Evolutionary conservation across 805 yeast genomes (phyloP), one percentile per base, ranked within the genome.

Genomic region (Helenozyma baotianmanensis): DNA sequence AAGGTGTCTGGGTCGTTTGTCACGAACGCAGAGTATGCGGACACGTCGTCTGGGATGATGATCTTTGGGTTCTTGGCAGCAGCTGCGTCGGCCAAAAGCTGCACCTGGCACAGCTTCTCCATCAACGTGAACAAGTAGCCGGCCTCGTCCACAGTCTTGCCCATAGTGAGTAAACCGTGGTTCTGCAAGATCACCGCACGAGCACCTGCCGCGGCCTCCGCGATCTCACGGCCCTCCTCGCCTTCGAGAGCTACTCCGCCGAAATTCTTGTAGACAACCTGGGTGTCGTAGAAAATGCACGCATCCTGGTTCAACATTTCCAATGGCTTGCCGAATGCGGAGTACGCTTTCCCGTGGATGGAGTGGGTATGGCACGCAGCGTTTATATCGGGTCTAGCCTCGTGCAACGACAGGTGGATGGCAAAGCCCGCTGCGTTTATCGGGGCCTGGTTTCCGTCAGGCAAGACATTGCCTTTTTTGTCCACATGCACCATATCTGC

Each of bases 291-390:
- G 26, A 39, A 39, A 13, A 27, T 30, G 22, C 43, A 35, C 5
- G 29, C 36, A 17, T 38, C 42, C 21, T 38, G 39, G 30, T 35
- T 35, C 21, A 38, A 16, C 42, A 35, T 38, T 21, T 38, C 39
- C 19, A 39, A 24, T 6, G 38, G 40, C 9, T 12, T 21, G 1
- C 40, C 43, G 9, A 39, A 33, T 2, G 32, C 13, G 10, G 34
- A 25, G 19, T 14, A 39, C 4, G 43, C 40, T 23, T 37, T 36
- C 4, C 43, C 43, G 30, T 33, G 26, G 9, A 30, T 21, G 3
- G 38, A 33, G 23, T 39, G 43, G 13, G 43, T 33, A 23, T 39
- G 43, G 16, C 43, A 39, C 6, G 43, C 40, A 3, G 43, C 40
- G 23, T 33, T 28, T 15, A 39, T 23, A 5, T 39, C 43, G 6